Percentiles rank a stretch among this genome's conserved stretches.
These are phyloP conservation scores for Nemania bipapillata DNA, from an alignment of 2,329 filamentous ascomycete genomes.

Conservation along the genomic window DNA sequence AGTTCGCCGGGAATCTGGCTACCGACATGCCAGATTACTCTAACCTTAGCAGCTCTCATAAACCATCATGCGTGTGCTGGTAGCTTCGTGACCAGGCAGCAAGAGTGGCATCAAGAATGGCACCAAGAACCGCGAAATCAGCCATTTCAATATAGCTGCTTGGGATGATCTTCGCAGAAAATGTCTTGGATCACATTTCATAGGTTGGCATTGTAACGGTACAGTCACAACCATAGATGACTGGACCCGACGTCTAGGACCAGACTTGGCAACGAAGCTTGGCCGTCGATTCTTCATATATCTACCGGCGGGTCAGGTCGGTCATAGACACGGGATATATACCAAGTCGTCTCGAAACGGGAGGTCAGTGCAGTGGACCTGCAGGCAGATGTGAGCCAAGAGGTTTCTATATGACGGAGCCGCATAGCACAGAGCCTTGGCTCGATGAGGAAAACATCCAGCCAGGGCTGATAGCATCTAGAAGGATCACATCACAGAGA, in stretches of 20 bases:
- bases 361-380: conserved; percentile 33
- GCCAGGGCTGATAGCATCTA: conserved; percentile 41
- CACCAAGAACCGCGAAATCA: neutral
- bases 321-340: conserved; percentile 24
- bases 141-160: neutral
- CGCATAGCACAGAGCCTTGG: conserved; percentile 41
- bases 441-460: conserved; percentile 36
- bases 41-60: neutral
- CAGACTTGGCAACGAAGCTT: conserved; percentile 48
- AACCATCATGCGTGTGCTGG: conserved; percentile 1
- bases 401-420: conserved; percentile 36
- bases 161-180: neutral
- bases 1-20: conserved; percentile 17
- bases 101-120: neutral
- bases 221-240: conserved; percentile 19
- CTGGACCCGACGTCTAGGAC: conserved; percentile 43
- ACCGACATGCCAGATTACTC: conserved; percentile 5
- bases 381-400: conserved; percentile 46
- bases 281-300: conserved; percentile 40
- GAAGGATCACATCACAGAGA: neutral
- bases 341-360: conserved; percentile 29
- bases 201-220: conserved; percentile 20
- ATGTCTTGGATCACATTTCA: neutral
- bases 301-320: conserved; percentile 16
- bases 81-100: conserved; percentile 14